Evolutionary conservation across 306 rosid species (phyloP), one percentile per base, ranked within the genome.

Genomic region (Lathyrus sativus): DNA sequence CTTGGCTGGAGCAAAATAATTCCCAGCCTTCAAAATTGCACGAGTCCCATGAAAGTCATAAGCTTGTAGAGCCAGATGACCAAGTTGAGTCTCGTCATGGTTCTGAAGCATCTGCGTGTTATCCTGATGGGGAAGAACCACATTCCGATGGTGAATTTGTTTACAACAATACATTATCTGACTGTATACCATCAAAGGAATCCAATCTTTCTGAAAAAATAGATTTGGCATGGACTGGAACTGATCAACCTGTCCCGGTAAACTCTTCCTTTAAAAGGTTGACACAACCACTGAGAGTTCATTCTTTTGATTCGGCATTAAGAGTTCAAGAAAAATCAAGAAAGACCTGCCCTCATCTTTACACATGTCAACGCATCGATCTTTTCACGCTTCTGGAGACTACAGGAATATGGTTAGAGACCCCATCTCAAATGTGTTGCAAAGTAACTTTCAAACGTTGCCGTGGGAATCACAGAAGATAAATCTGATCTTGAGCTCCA

Each of bases 171-270:
- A 50, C 78, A 22, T 50, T 72, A 51, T 66, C 39, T 19, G 83
- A 80, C 76, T 72, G 78, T 69, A 17, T 74, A 3, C 70, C 84
- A 11, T 50, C 74, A 6, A 72, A 65, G 14, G 91, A 78, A 62
- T 88, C 99, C 58, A 87, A 83, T 75, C 96, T 95, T 49, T 87
- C 96, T n/a, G 97, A 88, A 81, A 84, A 86, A 79, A 95, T 95
- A 76, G 99, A 95, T 83, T 87, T 78, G 74, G 95, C 99, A 3
- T 95, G 99, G 99, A 84, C 88, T 0, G 97, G 99, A 70, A 88
- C 92, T 26, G 90, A 82, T 63, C 95, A 80, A 57, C 80, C 80
- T 64, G 49, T 67, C 37, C 53, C 54, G 17, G 89, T 75, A 43
- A 75, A 70, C 68, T 82, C 84, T 74, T 65, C 87, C 51, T 42